A percentile compares a stretch with the other conserved stretches of the same genome.
phyloP scores from a whole-genome alignment of 176 grass and related monocot genomes.

The Lolium rigidum region DNA sequence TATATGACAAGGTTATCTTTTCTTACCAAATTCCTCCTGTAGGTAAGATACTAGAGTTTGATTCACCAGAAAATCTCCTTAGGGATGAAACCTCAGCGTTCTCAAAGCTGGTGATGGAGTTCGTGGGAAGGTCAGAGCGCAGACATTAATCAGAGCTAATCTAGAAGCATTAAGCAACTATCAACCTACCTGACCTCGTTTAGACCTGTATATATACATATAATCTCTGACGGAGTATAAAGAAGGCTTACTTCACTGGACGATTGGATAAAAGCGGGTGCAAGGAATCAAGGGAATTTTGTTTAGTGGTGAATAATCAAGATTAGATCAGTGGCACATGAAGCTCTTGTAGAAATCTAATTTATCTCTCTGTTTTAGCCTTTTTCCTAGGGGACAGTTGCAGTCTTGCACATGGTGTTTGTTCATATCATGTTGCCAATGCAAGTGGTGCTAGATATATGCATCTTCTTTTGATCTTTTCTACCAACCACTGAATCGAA shows the following conservation, averaged over 20 bases:
- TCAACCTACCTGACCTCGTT: conserved; percentile 3
- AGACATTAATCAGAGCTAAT: conserved; percentile 32
- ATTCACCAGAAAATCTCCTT: conserved; percentile 72
- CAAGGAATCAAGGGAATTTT: not conserved
- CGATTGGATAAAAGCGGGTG: not conserved
- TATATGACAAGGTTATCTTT: conserved; percentile 1
- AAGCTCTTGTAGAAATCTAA: not conserved
- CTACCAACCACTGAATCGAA: not conserved
- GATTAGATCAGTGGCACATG: not conserved
- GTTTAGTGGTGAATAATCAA: not conserved
- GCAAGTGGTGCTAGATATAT: conserved; percentile 9
- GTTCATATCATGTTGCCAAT: conserved; percentile 22
- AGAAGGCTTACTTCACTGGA: not conserved
- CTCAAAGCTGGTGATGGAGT: conserved; percentile 79
- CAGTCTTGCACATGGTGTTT: not conserved
- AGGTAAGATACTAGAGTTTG: conserved; percentile 89
- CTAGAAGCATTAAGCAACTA: conserved; percentile 30
- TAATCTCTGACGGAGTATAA: not conserved
- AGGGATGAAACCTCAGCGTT: conserved; percentile 75
- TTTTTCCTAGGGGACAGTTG: not conserved
- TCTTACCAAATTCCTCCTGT: conserved; percentile 38
- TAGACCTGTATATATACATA: conserved; percentile 36
- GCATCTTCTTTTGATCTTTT: not conserved
- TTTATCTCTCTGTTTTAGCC: conserved; percentile 12
- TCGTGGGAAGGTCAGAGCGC: conserved; percentile 63